phyloP scores from a whole-genome alignment of 129 eudicot species.

The Flaveria linearis region DNA sequence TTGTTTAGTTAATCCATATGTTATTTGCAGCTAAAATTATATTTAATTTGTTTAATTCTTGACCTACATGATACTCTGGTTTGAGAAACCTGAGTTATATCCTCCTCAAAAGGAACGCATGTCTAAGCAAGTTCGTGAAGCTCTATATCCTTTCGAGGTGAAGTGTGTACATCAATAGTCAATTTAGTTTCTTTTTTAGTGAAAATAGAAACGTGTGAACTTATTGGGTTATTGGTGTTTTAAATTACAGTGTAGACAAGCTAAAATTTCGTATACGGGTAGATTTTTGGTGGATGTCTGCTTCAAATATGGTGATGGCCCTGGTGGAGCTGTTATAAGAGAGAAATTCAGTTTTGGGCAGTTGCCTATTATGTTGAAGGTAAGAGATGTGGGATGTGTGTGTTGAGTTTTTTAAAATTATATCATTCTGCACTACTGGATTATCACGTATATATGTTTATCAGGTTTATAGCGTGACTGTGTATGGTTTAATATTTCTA shows the following conservation, averaged over 20 bases:
- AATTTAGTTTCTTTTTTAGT: not conserved
- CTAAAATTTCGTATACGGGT: conserved; percentile 75
- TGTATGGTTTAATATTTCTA: not conserved
- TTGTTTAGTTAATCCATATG: not conserved
- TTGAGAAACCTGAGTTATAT: conserved; percentile 56
- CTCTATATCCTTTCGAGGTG: conserved; percentile 75
- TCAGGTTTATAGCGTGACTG: not conserved
- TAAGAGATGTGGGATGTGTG: conserved; percentile 9
- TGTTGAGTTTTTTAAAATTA: not conserved
- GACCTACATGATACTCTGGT: conserved; percentile 70
- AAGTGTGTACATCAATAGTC: not conserved
- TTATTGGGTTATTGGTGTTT: conserved; percentile 18
- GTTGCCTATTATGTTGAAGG: conserved; percentile 92
- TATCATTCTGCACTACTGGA: not conserved
- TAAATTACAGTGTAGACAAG: conserved; percentile 85
- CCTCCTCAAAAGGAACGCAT: conserved; percentile 66
- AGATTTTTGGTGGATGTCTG: conserved; percentile 56
- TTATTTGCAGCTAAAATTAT: not conserved
- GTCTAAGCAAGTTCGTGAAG: conserved; percentile 20
- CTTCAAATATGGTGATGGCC: conserved; percentile 62
- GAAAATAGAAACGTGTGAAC: not conserved
- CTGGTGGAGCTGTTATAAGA: conserved; percentile 46
- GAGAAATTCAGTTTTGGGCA: conserved; percentile 65
- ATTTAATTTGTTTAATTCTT: conserved; percentile 46
- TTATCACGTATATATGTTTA: no score